Evolutionary conservation across 805 yeast genomes (phyloP).

Genomic region (Saccharomycopsis javanensis): DNA sequence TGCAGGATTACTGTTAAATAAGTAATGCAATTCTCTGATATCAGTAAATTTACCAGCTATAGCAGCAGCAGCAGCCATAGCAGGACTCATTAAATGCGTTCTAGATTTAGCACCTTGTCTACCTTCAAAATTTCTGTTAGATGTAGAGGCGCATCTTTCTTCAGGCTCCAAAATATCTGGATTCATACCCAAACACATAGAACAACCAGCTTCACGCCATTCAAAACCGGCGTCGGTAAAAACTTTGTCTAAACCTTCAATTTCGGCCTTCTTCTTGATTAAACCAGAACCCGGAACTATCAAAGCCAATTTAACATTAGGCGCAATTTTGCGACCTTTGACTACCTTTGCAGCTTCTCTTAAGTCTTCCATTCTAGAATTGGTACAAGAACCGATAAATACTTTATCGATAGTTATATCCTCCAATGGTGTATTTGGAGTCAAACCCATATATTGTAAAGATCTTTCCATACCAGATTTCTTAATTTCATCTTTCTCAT

Average conservation of each 20-base stretch:
- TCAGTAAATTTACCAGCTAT: conserved; percentile 84
- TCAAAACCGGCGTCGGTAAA: conserved; percentile 90
- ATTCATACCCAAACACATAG: conserved; percentile 99
- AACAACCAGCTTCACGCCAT: conserved; percentile 99
- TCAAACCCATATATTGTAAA: conserved; percentile 82
- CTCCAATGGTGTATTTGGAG: conserved; percentile 68
- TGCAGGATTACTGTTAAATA: conserved; percentile 41
- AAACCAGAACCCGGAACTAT: conserved; percentile 98
- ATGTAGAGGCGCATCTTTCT: conserved; percentile 97
- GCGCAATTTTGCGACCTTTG: conserved; percentile 81
- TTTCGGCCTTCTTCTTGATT: conserved; percentile 87
- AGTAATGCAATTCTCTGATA: conserved; percentile 70
- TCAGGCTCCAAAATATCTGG: conserved; percentile 92
- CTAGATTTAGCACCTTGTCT: conserved; percentile 96
- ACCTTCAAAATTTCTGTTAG: conserved; percentile 97
- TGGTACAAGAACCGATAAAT: conserved; percentile 96
- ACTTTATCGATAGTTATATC: conserved; percentile 83
- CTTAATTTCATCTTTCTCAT: conserved; percentile 50
- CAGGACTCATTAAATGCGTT: conserved; percentile 97
- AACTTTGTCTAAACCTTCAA: conserved; percentile 86
- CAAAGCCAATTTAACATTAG: conserved; percentile 67
- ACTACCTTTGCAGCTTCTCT: conserved; percentile 93
- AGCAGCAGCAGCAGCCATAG: conserved; percentile 99
- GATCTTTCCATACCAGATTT: conserved; percentile 87
- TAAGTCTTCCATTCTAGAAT: conserved; percentile 93